phyloP scores from a whole-genome alignment of 495 filamentous ascomycete species.

The Diplogelasinospora grovesii region DNA sequence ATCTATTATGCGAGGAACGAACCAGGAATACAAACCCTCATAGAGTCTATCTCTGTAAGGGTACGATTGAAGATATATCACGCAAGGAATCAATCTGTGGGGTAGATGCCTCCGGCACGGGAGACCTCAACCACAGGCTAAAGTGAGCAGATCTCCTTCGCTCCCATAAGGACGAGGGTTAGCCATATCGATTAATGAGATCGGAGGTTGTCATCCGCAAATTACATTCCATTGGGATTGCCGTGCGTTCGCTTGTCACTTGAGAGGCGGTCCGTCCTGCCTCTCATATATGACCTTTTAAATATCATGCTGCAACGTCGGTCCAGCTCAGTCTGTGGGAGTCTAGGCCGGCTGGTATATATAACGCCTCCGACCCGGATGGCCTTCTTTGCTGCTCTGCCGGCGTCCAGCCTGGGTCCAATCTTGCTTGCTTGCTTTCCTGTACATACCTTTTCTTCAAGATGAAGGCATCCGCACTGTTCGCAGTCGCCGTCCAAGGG shows the following conservation, averaged over 20 bases:
- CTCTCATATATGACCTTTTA: neutral
- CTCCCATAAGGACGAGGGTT: too few species aligned
- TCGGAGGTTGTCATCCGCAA: constrained; percentile 21
- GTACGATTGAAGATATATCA: too few species aligned
- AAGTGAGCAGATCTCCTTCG: too few species aligned
- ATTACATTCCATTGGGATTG: constrained; percentile 1
- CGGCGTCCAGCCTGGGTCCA: neutral
- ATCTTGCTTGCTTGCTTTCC: neutral
- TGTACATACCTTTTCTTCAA: neutral
- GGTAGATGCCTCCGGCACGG: too few species aligned
- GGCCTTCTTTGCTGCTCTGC: neutral
- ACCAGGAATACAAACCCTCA: too few species aligned
- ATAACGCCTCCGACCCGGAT: neutral
- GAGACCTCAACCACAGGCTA: too few species aligned
- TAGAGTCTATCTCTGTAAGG: too few species aligned
- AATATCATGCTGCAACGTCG: neutral
- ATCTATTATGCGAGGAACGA: too few species aligned
- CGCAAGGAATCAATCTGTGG: too few species aligned
- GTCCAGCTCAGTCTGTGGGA: neutral
- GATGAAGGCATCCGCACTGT: constrained; percentile 20
- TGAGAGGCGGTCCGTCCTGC: neutral
- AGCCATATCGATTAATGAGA: too few species aligned
- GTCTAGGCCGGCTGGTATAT: neutral
- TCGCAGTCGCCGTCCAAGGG: constrained; percentile 16
- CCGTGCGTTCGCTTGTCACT: neutral